Evolutionary conservation across 2,329 filamentous ascomycete species (phyloP), one percentile per base, ranked within the genome.

Genomic region (Apiospora kogelbergensis): DNA sequence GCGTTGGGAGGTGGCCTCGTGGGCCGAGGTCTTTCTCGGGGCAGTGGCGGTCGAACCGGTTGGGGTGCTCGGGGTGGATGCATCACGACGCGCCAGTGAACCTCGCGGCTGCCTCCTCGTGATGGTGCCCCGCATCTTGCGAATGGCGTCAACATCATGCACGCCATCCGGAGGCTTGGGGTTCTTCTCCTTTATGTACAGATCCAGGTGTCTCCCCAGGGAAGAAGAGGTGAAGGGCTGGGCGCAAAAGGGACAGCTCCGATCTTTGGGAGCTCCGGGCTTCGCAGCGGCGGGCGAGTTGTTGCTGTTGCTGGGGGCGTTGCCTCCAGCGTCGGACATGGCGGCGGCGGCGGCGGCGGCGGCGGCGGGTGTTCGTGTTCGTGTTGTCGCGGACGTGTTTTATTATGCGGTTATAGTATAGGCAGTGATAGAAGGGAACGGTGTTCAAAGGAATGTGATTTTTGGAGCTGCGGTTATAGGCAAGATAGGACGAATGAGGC

Each of bases 181-280:
- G 79, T 98, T 98, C 83, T 94, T 97, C 70, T 94, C 91, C 77
- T 94, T 95, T 76, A 98, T 95, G 80, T 97, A 98, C 46, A 97
- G 88, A 79, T 98, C 95, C 73, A 98, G 90, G 81, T 98, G 95
- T 63, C 95, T 91, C 65, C 95, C 95, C 67, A 98, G 89, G 2
- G 94, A 97, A 20, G 94, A 97, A 1, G 95, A 98, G 20, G 95
- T 98, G 78, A 98, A 98, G 7, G 91, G 86, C 80, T 97, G 94
- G 63, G 90, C 86, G 80, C 95, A 98, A 82, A 93, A 98, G 44
- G 91, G 93, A 79, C 95, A 98, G 72, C 86, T 90, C 78, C 93
- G 94, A 83, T 98, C 95, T 81, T 98, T 98, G 70, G 86, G 81
- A 20, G 91, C 86, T 71, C 82, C 82, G 30, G 81, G 76, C 53